Evolutionary conservation across 805 yeast genomes (phyloP).

Genomic region (Yarrowia sp.): DNA sequence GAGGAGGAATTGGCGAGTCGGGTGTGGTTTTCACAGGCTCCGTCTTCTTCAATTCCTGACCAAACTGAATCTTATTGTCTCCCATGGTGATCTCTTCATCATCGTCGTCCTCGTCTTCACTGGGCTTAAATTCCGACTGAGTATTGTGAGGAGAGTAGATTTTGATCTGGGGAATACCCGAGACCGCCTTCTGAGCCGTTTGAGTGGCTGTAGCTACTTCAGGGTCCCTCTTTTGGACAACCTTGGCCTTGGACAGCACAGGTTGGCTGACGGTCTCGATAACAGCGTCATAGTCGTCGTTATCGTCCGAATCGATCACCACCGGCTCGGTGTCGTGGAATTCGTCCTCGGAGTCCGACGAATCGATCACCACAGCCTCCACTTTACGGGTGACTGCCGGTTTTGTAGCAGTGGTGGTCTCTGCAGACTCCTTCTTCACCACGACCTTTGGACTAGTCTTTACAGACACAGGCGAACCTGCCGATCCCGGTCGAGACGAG

Average conservation of each 20-base stretch:
- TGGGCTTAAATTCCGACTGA: slow-evolving; percentile 25
- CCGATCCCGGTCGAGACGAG: slow-evolving; percentile 1
- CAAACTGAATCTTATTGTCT: slow-evolving; percentile 14
- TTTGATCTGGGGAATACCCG: slow-evolving; percentile 32
- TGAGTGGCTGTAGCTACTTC: not conserved
- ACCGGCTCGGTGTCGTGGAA: slow-evolving; percentile 25
- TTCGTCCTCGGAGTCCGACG: slow-evolving; percentile 30
- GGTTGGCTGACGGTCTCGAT: slow-evolving; percentile 36
- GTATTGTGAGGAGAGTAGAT: slow-evolving; percentile 29
- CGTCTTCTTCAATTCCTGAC: not conserved
- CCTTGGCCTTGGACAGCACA: slow-evolving; percentile 24
- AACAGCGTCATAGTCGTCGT: slow-evolving; percentile 26
- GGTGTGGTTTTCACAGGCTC: not conserved
- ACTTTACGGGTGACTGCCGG: not conserved
- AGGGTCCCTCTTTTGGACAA: slow-evolving; percentile 3
- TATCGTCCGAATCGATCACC: slow-evolving; percentile 24
- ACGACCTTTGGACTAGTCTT: slow-evolving; percentile 3
- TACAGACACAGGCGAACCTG: not conserved
- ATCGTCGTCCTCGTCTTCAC: slow-evolving; percentile 10
- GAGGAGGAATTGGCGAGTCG: slow-evolving; percentile 1
- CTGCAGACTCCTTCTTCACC: not conserved
- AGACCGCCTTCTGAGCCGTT: slow-evolving; percentile 26
- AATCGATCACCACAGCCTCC: slow-evolving; percentile 29
- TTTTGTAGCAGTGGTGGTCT: not conserved
- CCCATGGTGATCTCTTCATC: slow-evolving; percentile 20